A percentile compares a stretch with the other conserved stretches of the same genome.
Evolutionary conservation across 2,329 filamentous ascomycete species (phyloP).

Genomic region (Monosporascus sp.): DNA sequence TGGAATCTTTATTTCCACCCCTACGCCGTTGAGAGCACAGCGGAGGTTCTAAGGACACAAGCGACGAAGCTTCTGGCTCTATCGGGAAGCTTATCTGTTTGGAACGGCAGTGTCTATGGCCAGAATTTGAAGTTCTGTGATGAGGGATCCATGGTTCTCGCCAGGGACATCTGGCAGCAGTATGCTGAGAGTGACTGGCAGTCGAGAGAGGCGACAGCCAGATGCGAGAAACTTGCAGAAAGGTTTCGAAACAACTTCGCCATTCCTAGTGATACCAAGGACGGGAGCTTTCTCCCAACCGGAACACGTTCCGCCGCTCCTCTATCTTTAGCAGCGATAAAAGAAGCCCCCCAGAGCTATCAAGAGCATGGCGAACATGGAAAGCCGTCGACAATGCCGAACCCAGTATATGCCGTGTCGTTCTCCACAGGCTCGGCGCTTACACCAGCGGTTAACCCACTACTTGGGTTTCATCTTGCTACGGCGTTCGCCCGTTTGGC

Average conservation of each 20-base stretch:
- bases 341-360: constrained; percentile 17
- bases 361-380: constrained; percentile 33
- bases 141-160: constrained; percentile 35
- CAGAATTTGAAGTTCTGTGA: constrained; percentile 44
- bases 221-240: constrained; percentile 1
- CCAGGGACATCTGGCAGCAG: constrained; percentile 34
- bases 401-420: constrained; percentile 40
- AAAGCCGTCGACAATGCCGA: constrained; percentile 25
- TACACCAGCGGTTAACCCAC: constrained; percentile 45
- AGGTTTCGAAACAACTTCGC: background rate
- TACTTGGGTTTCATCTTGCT: constrained; percentile 54
- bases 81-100: constrained; percentile 34
- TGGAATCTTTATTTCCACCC: constrained; percentile 56
- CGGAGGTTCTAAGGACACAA: constrained; percentile 35
- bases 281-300: constrained; percentile 12
- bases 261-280: background rate
- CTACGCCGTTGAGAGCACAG: constrained; percentile 34
- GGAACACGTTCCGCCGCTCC: constrained; percentile 35
- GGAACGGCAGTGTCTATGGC: constrained; percentile 42
- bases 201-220: constrained; percentile 2
- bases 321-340: constrained; percentile 21
- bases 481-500: constrained; percentile 35
- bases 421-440: constrained; percentile 32
- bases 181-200: constrained; percentile 22
- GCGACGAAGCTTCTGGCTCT: constrained; percentile 35